phyloP scores from a whole-genome alignment of 345 rosid genomes.

The Trapa bicornis region DNA sequence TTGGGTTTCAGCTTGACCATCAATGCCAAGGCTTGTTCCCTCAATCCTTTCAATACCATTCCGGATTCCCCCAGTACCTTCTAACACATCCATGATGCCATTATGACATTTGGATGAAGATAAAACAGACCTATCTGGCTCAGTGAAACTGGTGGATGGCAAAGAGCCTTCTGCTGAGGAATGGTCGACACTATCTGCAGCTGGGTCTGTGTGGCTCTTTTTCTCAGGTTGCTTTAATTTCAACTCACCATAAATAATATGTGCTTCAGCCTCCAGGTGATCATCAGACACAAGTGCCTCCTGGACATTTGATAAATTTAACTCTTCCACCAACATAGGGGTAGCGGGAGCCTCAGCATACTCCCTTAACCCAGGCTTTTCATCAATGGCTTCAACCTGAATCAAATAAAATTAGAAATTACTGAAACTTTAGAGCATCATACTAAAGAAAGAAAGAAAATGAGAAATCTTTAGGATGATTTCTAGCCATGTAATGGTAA shows the following conservation, averaged over 20 bases:
- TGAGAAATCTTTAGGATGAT: neutral
- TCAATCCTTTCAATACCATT: conserved; percentile 7
- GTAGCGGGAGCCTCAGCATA: conserved; percentile 92
- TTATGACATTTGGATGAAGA: conserved; percentile 9
- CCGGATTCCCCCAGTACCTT: conserved; percentile 22
- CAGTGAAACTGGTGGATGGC: conserved; percentile 7
- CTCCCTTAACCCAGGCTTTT: conserved; percentile 39
- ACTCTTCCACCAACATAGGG: conserved; percentile 74
- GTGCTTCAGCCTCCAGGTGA: conserved; percentile 53
- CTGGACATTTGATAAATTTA: conserved; percentile 51
- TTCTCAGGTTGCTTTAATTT: conserved; percentile 12
- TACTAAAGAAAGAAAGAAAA: neutral
- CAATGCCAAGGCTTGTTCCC: neutral
- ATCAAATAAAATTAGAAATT: conserved; percentile 11
- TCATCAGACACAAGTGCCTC: conserved; percentile 54
- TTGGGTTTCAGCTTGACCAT: no score
- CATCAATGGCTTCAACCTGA: conserved; percentile 38
- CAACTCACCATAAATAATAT: conserved; percentile 20
- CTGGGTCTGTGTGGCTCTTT: neutral
- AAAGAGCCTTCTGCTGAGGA: neutral
- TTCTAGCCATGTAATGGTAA: neutral
- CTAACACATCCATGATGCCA: conserved; percentile 20
- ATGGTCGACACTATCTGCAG: neutral
- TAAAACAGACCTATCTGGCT: conserved; percentile 10
- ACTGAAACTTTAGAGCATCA: neutral